phyloP scores from a whole-genome alignment of 306 rosid genomes.

The Lathyrus aphaca region DNA sequence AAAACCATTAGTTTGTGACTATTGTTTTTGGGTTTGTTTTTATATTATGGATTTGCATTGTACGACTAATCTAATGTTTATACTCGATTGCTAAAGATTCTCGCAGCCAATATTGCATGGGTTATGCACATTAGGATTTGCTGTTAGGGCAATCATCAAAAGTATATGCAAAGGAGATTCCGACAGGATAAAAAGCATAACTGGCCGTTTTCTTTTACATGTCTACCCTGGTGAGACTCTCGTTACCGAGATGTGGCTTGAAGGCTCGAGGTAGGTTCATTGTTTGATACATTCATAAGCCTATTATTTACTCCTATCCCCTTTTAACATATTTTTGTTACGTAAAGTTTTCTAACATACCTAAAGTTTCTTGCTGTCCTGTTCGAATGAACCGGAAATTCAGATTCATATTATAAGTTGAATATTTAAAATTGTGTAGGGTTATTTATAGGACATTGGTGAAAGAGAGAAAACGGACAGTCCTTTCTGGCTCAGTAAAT shows the following conservation, averaged over 20 bases:
- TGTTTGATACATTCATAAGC: conserved; percentile 12
- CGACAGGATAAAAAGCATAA: conserved; percentile 62
- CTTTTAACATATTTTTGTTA: neutral
- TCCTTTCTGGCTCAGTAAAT: conserved; percentile 76
- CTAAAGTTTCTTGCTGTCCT: neutral
- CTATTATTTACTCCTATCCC: conserved; percentile 2
- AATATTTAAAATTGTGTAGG: conserved; percentile 57
- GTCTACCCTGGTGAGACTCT: conserved; percentile 93
- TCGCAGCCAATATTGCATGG: conserved; percentile 91
- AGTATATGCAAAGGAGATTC: conserved; percentile 79
- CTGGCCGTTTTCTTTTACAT: conserved; percentile 81
- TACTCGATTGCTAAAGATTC: conserved; percentile 58
- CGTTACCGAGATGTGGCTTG: conserved; percentile 94
- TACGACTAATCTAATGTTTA: conserved; percentile 31
- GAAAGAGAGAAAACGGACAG: conserved; percentile 73
- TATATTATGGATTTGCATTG: neutral
- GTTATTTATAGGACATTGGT: conserved; percentile 75
- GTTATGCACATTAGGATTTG: conserved; percentile 87
- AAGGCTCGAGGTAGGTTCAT: conserved; percentile 63
- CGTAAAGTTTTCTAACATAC: neutral
- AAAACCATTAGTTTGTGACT: conserved; percentile 17
- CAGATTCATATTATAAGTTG: conserved; percentile 24
- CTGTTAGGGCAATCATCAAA: conserved; percentile 85
- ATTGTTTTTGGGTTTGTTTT: conserved; percentile 16
- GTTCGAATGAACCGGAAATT: conserved; percentile 1